Conservation (phyloP, 106 monocot genomes). For the Hemerocallis citrina region DNA sequence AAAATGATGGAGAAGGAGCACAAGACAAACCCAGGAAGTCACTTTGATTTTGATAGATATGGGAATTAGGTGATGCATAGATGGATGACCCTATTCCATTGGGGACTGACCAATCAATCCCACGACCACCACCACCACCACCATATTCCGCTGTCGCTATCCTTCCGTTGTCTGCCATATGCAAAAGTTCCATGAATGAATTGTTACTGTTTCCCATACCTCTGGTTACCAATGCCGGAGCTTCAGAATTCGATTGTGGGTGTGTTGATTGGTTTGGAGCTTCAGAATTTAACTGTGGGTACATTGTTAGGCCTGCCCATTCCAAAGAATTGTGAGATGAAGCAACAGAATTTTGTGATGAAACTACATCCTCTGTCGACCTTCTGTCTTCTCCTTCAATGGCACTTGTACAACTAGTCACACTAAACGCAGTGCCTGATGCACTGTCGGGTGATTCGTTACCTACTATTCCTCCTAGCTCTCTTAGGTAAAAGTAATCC, state of each 20-base stretch:
- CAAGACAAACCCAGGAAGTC: background rate
- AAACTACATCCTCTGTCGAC: conserved; percentile 28
- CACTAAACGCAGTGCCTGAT: conserved; percentile 7
- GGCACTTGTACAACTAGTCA: conserved; percentile 7
- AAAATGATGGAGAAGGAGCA: conserved; percentile 2
- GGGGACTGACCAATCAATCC: background rate
- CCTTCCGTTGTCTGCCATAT: conserved; percentile 29
- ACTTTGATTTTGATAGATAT: background rate
- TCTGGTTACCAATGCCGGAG: conserved; percentile 10
- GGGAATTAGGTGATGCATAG: background rate
- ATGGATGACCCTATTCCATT: conserved; percentile 5
- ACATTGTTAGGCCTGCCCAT: conserved; percentile 9
- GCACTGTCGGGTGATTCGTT: conserved; percentile 25
- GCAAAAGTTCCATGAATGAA: conserved; percentile 57
- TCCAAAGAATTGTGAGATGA: conserved; percentile 46
- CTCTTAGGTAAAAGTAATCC: background rate
- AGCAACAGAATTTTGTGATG: conserved; percentile 41
- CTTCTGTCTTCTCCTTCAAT: conserved; percentile 25
- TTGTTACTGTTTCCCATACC: conserved; percentile 12
- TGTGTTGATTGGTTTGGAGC: conserved; percentile 10
- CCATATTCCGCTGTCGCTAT: conserved; percentile 3
- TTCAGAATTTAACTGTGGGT: conserved; percentile 13
- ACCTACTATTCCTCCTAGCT: conserved; percentile 6
- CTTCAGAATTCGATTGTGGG: conserved; percentile 16
- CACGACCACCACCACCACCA: background rate